A percentile compares a stretch with the other conserved stretches of the same genome.
phyloP scores from a whole-genome alignment of 345 rosid genomes.

The Syzygium grande region DNA sequence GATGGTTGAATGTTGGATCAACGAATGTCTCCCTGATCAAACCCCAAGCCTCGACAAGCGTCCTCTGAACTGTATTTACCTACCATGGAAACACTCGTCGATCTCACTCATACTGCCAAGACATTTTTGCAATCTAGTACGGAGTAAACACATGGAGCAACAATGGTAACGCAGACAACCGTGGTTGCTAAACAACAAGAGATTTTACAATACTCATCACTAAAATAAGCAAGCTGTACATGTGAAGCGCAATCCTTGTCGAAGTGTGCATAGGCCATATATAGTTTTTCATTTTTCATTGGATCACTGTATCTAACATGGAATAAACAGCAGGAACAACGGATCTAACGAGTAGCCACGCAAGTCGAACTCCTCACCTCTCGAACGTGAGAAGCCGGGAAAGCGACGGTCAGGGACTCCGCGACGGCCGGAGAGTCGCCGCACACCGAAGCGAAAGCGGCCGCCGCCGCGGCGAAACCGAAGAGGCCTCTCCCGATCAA shows the following conservation, averaged over 20 bases:
- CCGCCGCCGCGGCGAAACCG: constrained; percentile 45
- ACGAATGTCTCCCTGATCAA: constrained; percentile 83
- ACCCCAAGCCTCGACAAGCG: constrained; percentile 95
- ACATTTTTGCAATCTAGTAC: not conserved
- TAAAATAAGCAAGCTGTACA: not conserved
- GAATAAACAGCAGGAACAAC: not conserved
- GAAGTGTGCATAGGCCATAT: not conserved
- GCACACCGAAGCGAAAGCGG: constrained; percentile 39
- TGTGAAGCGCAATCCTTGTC: not conserved
- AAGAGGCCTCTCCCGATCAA: constrained; percentile 36
- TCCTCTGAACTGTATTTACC: constrained; percentile 86
- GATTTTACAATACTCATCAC: not conserved
- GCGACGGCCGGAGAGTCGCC: constrained; percentile 62
- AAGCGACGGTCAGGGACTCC: constrained; percentile 68
- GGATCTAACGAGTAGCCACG: not conserved
- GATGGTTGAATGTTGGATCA: constrained; percentile 85
- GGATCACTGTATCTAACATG: not conserved
- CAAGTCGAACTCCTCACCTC: constrained; percentile 37
- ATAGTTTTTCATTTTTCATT: not conserved
- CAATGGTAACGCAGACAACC: not conserved
- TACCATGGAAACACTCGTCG: constrained; percentile 11
- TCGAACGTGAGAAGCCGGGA: constrained; percentile 72
- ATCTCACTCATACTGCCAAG: not conserved
- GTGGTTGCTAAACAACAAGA: not conserved
- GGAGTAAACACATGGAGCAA: not conserved